Evolutionary conservation across 2,329 filamentous ascomycete genomes (phyloP).

Genomic region (Lachnellula suecica): DNA sequence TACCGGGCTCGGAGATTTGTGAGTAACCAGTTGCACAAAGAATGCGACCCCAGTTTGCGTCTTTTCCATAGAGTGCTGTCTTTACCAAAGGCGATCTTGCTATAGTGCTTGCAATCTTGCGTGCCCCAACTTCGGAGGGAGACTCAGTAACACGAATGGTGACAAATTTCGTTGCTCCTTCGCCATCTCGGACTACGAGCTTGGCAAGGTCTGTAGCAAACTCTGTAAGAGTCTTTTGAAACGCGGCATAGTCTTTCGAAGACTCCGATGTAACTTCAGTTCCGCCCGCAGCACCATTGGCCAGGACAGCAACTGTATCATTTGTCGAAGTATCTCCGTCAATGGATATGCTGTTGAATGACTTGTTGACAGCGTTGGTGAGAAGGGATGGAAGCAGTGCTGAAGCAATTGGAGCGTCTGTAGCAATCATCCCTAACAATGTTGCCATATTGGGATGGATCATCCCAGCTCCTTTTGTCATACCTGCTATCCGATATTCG

Average conservation of each 20-base stretch:
- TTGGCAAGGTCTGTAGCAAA: constrained; percentile 86
- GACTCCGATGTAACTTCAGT: constrained; percentile 54
- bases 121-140: constrained; percentile 66
- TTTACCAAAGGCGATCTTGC: constrained; percentile 92
- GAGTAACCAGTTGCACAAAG: constrained; percentile 90
- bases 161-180: constrained; percentile 97
- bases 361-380: constrained; percentile 71
- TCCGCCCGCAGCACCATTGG: constrained; percentile 88
- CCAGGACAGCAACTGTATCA: constrained; percentile 91
- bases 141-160: constrained; percentile 82
- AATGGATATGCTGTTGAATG: constrained; percentile 95
- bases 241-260: constrained; percentile 65
- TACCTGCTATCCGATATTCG: constrained; percentile 84
- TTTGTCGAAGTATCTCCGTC: constrained; percentile 98
- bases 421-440: constrained; percentile 85
- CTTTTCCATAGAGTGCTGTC: constrained; percentile 93
- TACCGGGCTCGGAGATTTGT: constrained; percentile 57
- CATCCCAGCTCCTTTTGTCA: constrained; percentile 99
- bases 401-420: constrained; percentile 78
- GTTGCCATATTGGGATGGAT: constrained; percentile 99
- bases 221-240: constrained; percentile 68
- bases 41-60: constrained; percentile 98
- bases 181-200: constrained; percentile 91
- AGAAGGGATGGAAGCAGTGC: constrained; percentile 68
- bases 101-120: constrained; percentile 82